A percentile compares a stretch with the other conserved stretches of the same genome.
phyloP scores from a whole-genome alignment of 176 grass and related monocot genomes.

The Carex pumila region DNA sequence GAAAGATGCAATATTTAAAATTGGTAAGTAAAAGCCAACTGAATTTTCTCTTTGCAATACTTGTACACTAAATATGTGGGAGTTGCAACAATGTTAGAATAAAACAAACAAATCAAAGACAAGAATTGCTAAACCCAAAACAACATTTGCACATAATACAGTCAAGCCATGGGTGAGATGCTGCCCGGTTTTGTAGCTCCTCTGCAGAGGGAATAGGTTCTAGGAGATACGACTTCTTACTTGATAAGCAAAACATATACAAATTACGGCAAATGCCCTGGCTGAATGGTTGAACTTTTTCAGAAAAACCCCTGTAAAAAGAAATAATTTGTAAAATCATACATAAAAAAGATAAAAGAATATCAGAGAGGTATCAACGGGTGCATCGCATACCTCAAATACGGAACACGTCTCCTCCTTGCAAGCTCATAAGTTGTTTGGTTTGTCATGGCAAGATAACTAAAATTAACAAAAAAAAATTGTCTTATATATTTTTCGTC shows the following conservation, averaged over 20 bases:
- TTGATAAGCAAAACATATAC: slow-evolving; percentile 53
- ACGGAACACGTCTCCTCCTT: slow-evolving; percentile 64
- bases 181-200: slow-evolving; percentile 67
- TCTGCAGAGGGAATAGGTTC: slow-evolving; percentile 63
- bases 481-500: background rate
- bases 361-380: background rate
- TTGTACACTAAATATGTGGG: background rate
- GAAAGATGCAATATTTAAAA: background rate
- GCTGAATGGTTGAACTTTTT: slow-evolving; percentile 86
- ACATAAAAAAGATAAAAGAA: background rate
- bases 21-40: background rate
- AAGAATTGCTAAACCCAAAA: slow-evolving; percentile 7
- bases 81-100: background rate
- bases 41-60: background rate
- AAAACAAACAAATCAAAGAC: background rate
- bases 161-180: slow-evolving; percentile 65
- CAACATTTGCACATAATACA: slow-evolving; percentile 73
- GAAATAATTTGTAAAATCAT: slow-evolving; percentile 15
- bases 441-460: slow-evolving; percentile 90
- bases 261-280: slow-evolving; percentile 71
- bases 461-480: slow-evolving; percentile 24
- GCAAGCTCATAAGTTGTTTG: slow-evolving; percentile 96
- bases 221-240: slow-evolving; percentile 36
- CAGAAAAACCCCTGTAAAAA: slow-evolving; percentile 55
- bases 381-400: slow-evolving; percentile 55